Evolutionary conservation across 306 rosid genomes (phyloP).

Genomic region (Rosa rugosa): DNA sequence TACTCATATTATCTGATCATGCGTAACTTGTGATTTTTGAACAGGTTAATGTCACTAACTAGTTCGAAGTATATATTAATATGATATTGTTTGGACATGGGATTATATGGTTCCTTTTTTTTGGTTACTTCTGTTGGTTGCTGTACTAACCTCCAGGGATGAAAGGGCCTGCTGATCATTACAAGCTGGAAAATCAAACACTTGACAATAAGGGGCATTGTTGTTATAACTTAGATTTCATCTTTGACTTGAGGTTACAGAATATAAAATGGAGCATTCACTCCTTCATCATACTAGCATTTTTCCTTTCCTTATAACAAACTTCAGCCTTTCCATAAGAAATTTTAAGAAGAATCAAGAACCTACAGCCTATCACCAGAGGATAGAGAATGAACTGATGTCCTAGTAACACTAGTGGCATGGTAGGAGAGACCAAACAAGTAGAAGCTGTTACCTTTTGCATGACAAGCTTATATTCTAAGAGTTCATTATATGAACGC

Average conservation of each 20-base stretch:
- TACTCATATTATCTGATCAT: not conserved
- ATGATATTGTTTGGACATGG: not conserved
- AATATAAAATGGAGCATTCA: not conserved
- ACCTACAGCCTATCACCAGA: not conserved
- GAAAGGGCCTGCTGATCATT: not conserved
- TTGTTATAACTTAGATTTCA: not conserved
- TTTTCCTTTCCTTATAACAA: constrained; percentile 1
- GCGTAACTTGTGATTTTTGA: not conserved
- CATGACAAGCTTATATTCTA: constrained; percentile 86
- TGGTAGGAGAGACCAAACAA: not conserved
- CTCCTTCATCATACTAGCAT: not conserved
- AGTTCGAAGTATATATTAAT: not conserved
- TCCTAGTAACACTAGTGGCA: not conserved
- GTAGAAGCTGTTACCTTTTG: constrained; percentile 60
- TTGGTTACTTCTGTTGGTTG: not conserved
- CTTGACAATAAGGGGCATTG: not conserved
- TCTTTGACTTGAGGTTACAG: not conserved
- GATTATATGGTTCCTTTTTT: not conserved
- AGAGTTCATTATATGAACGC: constrained; percentile 81
- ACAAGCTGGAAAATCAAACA: not conserved
- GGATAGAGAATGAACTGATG: not conserved
- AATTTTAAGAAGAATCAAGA: not conserved
- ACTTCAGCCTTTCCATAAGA: not conserved
- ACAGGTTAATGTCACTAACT: not conserved
- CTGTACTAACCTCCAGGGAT: not conserved